A percentile compares a stretch with the other conserved stretches of the same genome.
Evolutionary conservation across 2,329 filamentous ascomycete genomes (phyloP).

Genomic region (Corynespora cassiicola): DNA sequence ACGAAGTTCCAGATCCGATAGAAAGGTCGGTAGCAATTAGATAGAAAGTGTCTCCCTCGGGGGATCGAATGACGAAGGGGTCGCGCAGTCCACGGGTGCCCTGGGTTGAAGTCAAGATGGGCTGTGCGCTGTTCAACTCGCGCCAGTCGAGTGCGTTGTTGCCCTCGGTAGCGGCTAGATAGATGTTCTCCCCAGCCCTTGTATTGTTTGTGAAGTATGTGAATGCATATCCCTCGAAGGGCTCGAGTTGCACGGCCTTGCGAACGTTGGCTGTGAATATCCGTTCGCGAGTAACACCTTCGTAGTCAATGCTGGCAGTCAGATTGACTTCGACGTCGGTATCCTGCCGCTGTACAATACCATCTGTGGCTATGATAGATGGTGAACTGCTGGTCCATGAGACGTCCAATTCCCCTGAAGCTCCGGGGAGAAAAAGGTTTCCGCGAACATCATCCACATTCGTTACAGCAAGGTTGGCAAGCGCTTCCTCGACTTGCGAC

Average conservation of each 20-base stretch:
- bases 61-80: conserved; percentile 60
- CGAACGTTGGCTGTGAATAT: conserved; percentile 45
- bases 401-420: conserved; percentile 37
- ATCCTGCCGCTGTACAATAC: conserved; percentile 45
- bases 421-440: conserved; percentile 45
- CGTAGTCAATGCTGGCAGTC: conserved; percentile 41
- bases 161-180: conserved; percentile 58
- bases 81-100: conserved; percentile 61
- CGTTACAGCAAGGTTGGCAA: conserved; percentile 20
- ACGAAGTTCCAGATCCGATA: conserved; percentile 61
- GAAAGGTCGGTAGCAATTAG: conserved; percentile 61
- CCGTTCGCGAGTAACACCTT: conserved; percentile 27
- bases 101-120: conserved; percentile 53
- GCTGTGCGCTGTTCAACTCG: conserved; percentile 57
- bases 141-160: conserved; percentile 61
- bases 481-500: conserved; percentile 12
- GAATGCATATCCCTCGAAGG: conserved; percentile 57
- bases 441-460: conserved; percentile 49
- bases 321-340: conserved; percentile 38
- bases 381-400: conserved; percentile 46
- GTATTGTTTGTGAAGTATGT: conserved; percentile 59
- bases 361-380: conserved; percentile 42
- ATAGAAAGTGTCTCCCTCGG: conserved; percentile 59
- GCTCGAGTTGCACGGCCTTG: conserved; percentile 37
- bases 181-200: conserved; percentile 59